These are phyloP conservation scores for Phytophthora pseudosyringae DNA, from an alignment of 352 stramenopile species.

Conservation along the genomic window DNA sequence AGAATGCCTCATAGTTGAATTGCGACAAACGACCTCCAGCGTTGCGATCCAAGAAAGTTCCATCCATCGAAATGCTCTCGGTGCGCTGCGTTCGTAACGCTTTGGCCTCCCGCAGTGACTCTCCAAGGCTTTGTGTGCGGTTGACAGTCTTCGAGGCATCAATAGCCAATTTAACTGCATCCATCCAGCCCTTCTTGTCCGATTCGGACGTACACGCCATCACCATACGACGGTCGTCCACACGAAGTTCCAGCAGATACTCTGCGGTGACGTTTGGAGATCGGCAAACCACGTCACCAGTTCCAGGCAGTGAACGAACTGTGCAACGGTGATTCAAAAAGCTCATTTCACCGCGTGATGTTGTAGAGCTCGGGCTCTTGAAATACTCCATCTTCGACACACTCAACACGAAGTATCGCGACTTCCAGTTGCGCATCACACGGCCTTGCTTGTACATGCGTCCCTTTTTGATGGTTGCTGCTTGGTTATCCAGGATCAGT, in stretches of 20 bases:
- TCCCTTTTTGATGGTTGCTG: conserved; percentile 88
- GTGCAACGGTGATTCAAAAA: conserved; percentile 83
- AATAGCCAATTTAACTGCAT: conserved; percentile 85
- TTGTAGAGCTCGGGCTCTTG: conserved; percentile 82
- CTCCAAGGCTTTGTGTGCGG: conserved; percentile 55
- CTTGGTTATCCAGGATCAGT: conserved; percentile 86
- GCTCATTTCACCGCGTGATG: conserved; percentile 78
- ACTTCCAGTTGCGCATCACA: conserved; percentile 88
- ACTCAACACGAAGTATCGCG: conserved; percentile 87
- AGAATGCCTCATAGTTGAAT: conserved; percentile 88
- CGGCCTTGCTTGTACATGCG: conserved; percentile 89
- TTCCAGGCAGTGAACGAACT: conserved; percentile 70
- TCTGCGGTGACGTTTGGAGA: conserved; percentile 75
- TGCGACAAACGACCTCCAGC: conserved; percentile 77
- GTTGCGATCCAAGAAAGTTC: conserved; percentile 73
- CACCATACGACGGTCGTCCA: conserved; percentile 78
- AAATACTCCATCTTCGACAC: conserved; percentile 89
- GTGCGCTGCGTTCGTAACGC: conserved; percentile 70
- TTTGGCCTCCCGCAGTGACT: conserved; percentile 62
- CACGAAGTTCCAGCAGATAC: conserved; percentile 75
- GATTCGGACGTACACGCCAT: conserved; percentile 87
- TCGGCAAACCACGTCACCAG: conserved; percentile 72
- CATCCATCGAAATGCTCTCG: conserved; percentile 70
- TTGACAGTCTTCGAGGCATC: conserved; percentile 87
- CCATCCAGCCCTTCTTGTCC: conserved; percentile 89